Evolutionary conservation across 495 filamentous ascomycete genomes (phyloP).

Genomic region (Cenococcum geophilum): DNA sequence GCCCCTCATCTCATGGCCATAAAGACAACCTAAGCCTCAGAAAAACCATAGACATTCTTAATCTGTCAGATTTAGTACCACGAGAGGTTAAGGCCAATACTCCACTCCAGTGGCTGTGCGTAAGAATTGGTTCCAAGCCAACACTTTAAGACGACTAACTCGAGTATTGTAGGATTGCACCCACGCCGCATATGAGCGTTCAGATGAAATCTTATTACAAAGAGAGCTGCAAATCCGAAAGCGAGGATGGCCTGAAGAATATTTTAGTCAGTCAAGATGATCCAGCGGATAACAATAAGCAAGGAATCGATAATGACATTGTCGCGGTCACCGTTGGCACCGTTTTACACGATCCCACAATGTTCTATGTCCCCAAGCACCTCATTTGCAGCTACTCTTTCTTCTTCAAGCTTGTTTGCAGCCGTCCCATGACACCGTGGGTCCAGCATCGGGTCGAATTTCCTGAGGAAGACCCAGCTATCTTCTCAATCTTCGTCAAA

Average conservation of each 20-base stretch:
- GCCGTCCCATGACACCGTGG: neutral
- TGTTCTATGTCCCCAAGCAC: neutral
- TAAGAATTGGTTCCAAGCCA: too few species aligned
- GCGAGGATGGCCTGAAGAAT: neutral
- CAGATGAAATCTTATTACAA: too few species aligned
- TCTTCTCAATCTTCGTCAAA: neutral
- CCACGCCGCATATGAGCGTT: too few species aligned
- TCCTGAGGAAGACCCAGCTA: neutral
- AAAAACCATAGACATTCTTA: too few species aligned
- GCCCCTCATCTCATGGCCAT: too few species aligned
- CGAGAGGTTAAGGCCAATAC: too few species aligned
- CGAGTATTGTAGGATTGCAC: too few species aligned
- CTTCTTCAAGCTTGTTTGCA: neutral
- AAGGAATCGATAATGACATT: neutral
- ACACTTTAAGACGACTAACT: too few species aligned
- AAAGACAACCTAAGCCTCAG: too few species aligned
- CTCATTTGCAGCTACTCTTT: neutral
- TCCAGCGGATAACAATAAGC: neutral
- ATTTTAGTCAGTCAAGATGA: neutral
- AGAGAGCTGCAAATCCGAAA: too few species aligned
- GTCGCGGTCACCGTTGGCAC: neutral
- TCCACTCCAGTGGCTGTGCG: too few species aligned
- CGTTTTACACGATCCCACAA: neutral
- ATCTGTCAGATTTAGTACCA: too few species aligned
- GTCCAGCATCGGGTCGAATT: neutral